These are phyloP conservation scores for Brassica napus DNA, from an alignment of 345 rosid species.

Conservation along the genomic window Da-Ae NC_063448.1:37551001-37551500, in stretches of 20 bases:
- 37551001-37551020: conserved; percentile 28
- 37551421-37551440: too few relatives aligned
- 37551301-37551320: too few relatives aligned
- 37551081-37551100: not conserved
- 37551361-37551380: not conserved
- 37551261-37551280: not conserved
- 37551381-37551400: not conserved
- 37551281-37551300: too few relatives aligned
- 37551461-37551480: not conserved
- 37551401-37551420: not conserved
- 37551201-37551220: not conserved
- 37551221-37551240: not conserved
- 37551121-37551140: not conserved
- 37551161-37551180: not conserved
- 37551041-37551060: not conserved
- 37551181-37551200: not conserved
- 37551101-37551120: not conserved
- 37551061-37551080: not conserved
- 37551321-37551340: too few relatives aligned
- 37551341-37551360: too few relatives aligned
- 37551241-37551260: not conserved
- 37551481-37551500: not conserved
- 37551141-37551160: not conserved
- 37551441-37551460: too few relatives aligned
- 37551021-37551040: not conserved